These are phyloP conservation scores for Solidago caesia DNA, from an alignment of 129 eudicot genomes.

Conservation along the genomic window DNA sequence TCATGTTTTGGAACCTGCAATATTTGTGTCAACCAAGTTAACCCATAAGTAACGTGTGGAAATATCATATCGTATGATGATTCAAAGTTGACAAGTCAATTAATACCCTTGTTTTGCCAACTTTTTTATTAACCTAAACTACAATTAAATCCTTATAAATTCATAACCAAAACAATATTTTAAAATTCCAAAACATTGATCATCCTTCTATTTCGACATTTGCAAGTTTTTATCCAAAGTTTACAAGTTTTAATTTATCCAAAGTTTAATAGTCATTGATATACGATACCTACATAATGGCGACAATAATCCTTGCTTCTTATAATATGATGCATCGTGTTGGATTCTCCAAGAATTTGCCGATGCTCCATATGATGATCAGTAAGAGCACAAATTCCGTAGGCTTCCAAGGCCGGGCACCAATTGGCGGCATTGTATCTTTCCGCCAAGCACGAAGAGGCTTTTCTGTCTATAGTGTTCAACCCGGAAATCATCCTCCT, in stretches of 20 bases:
- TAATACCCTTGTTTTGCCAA: neutral
- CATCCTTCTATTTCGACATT: too few species aligned
- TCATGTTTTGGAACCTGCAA: neutral
- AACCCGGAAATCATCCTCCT: constrained; percentile 16
- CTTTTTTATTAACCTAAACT: neutral
- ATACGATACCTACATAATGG: neutral
- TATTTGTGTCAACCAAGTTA: neutral
- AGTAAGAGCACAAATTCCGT: neutral
- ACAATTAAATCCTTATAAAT: too few species aligned
- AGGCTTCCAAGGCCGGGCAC: neutral
- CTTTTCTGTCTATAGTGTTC: constrained; percentile 1
- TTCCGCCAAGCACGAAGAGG: neutral
- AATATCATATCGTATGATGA: neutral
- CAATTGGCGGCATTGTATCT: neutral
- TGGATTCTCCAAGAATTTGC: neutral
- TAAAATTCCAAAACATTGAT: too few species aligned
- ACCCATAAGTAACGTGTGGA: neutral
- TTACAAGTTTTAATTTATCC: too few species aligned
- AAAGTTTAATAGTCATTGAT: too few species aligned
- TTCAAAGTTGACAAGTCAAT: neutral
- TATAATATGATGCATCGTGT: neutral
- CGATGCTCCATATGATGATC: neutral
- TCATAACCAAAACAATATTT: neutral
- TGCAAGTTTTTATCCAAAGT: too few species aligned
- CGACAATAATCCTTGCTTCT: neutral